These are phyloP conservation scores for Ogataea glucozyma DNA, from an alignment of 805 yeast species.

Conservation along the genomic window DNA sequence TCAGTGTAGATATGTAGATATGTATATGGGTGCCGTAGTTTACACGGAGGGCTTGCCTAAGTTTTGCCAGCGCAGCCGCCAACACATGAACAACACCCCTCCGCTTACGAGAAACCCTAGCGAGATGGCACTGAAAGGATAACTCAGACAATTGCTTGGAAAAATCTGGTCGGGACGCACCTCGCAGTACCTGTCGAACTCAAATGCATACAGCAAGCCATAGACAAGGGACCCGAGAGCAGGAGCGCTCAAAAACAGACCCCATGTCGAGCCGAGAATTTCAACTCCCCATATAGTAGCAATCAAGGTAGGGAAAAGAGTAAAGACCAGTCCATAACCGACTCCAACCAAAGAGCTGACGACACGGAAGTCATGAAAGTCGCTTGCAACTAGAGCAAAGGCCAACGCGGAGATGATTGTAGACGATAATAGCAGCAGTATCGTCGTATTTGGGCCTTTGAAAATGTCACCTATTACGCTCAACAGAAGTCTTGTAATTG, in stretches of 20 bases:
- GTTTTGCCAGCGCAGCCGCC: conserved; percentile 22
- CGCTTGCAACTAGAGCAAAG: conserved; percentile 15
- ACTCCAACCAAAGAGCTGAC: conserved; percentile 52
- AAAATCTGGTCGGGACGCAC: conserved; percentile 3
- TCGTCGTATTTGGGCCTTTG: conserved; percentile 9
- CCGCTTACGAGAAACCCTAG: conserved; percentile 17
- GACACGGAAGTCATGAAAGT: conserved; percentile 13
- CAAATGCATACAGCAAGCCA: conserved; percentile 67
- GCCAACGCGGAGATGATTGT: conserved; percentile 12
- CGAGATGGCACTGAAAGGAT: conserved; percentile 19
- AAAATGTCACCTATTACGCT: conserved; percentile 20
- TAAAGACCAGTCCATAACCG: conserved; percentile 78
- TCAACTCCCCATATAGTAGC: conserved; percentile 83
- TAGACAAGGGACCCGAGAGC: conserved; percentile 74
- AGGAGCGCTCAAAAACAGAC: conserved; percentile 83
- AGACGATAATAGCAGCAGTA: conserved; percentile 10
- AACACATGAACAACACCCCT: conserved; percentile 16
- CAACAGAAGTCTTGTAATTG: conserved; percentile 31
- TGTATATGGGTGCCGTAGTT: no score
- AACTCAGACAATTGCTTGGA: conserved; percentile 18
- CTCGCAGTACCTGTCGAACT: conserved; percentile 49
- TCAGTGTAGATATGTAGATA: no score
- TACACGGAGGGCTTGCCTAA: no score
- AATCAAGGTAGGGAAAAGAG: conserved; percentile 76
- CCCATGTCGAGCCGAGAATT: conserved; percentile 87